phyloP scores from a whole-genome alignment of 2,329 filamentous ascomycete species.

The Alternaria atra region DNA sequence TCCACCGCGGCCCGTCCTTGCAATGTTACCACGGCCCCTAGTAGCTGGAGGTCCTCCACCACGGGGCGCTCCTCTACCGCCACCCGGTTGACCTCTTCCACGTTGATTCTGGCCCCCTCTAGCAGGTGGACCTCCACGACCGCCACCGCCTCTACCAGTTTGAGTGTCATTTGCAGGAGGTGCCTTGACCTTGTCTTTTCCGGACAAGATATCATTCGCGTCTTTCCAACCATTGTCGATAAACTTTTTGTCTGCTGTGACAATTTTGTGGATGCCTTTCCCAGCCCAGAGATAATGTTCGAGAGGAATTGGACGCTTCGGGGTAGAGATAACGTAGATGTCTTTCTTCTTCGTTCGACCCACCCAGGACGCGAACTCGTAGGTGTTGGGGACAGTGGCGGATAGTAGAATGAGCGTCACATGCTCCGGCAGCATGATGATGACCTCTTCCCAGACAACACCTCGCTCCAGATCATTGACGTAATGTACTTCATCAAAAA shows the following conservation, averaged over 20 bases:
- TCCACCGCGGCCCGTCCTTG: conserved; percentile 82
- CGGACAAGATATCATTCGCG: conserved; percentile 81
- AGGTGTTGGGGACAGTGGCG: conserved; percentile 94
- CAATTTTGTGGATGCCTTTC: conserved; percentile 93
- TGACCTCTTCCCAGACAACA: conserved; percentile 99
- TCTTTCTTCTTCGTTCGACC: conserved; percentile 98
- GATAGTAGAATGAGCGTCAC: conserved; percentile 94
- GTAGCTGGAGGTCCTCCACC: conserved; percentile 64
- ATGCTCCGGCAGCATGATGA: conserved; percentile 98
- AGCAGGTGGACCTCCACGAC: conserved; percentile 54
- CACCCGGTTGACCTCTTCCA: conserved; percentile 56
- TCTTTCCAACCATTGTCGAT: conserved; percentile 94
- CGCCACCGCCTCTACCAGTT: conserved; percentile 62
- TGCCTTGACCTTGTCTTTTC: conserved; percentile 78
- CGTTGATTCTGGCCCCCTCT: conserved; percentile 63
- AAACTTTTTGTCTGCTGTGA: conserved; percentile 91
- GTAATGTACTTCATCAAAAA: conserved; percentile 99
- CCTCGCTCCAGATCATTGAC: conserved; percentile 96
- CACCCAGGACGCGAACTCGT: conserved; percentile 98
- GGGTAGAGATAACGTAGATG: conserved; percentile 98
- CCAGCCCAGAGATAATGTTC: conserved; percentile 97
- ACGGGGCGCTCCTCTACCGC: conserved; percentile 59
- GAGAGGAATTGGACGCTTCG: conserved; percentile 91
- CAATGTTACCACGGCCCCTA: conserved; percentile 82
- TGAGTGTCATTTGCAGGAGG: conserved; percentile 60